phyloP scores from a whole-genome alignment of 495 filamentous ascomycete genomes.

The Penicillium soppii region DNA sequence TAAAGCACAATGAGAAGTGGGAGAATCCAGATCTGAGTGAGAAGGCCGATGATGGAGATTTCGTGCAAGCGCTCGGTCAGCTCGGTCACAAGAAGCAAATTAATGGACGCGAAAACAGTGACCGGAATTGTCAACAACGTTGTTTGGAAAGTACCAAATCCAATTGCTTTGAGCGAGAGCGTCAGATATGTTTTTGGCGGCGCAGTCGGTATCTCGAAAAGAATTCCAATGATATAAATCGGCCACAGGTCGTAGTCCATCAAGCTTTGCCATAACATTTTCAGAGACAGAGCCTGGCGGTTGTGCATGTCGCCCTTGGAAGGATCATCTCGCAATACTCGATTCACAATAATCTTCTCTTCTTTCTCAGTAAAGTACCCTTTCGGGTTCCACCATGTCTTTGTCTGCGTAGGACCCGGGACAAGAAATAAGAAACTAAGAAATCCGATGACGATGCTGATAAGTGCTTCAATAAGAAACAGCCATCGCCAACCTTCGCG shows the following conservation, averaged over 20 bases:
- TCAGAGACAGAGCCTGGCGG: slow-evolving; percentile 54
- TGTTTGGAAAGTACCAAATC: slow-evolving; percentile 6
- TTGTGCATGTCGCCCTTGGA: slow-evolving; percentile 59
- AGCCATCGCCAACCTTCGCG: slow-evolving; percentile 40
- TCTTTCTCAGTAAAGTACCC: slow-evolving; percentile 67
- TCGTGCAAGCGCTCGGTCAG: slow-evolving; percentile 49
- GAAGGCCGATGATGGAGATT: slow-evolving; percentile 43
- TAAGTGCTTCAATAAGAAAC: slow-evolving; percentile 53
- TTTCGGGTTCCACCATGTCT: slow-evolving; percentile 59
- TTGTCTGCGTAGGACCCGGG: slow-evolving; percentile 52
- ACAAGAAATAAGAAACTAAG: slow-evolving; percentile 53
- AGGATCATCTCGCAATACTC: slow-evolving; percentile 69
- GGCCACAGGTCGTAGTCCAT: slow-evolving; percentile 68
- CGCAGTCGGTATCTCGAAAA: slow-evolving; percentile 48
- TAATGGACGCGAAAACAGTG: slow-evolving; percentile 45
- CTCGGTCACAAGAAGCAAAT: slow-evolving; percentile 43
- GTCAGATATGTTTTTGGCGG: slow-evolving; percentile 33
- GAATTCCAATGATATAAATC: slow-evolving; percentile 58
- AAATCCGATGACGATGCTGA: slow-evolving; percentile 53
- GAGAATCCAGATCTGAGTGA: slow-evolving; percentile 26
- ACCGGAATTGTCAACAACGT: slow-evolving; percentile 49
- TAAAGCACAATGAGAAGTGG: slow-evolving; percentile 43
- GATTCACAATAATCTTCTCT: slow-evolving; percentile 68
- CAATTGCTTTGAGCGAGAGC: slow-evolving; percentile 4
- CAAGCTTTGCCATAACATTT: slow-evolving; percentile 51